Evolutionary conservation across 371 early-diverging fungal species (phyloP), one percentile per base, ranked within the genome.

Genomic region (Lichtheimia hyalospora): DNA sequence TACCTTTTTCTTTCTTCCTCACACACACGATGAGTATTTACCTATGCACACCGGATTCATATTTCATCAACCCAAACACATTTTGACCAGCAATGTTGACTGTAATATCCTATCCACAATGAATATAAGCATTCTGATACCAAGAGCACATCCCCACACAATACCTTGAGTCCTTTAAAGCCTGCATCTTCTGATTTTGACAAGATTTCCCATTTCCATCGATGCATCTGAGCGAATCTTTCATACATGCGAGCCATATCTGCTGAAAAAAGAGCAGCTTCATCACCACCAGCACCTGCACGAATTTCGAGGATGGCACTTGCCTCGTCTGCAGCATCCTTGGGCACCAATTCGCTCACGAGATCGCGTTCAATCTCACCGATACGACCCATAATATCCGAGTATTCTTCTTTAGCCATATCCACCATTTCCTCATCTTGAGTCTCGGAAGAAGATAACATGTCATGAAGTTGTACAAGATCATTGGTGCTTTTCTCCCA

Each of bases 271-370:
- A 94, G 62, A 5, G 90, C 83, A 0, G 93, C 92, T 63, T 94
- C 94, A 73, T 89, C 89, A 4, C 94, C 94, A 14, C 94, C 94
- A 3, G 94, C 89, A 52, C 88, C 88, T 2, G 94, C 84, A 1
- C 94, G 76, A 28, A 94, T 85, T 74, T 94, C 94, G 43, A 94
- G 64, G 20, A 94, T 84, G 1, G 90, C 93, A 52, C 80, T 83
- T 15, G 83, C 90, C 56, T 85, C 81, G 60, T 93, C 94, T 2
- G 84, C 86, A 2, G 69, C 15, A 65, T 89, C 89, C 40, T 79
- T 84, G 0, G 89, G 88, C 8, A 87, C 70, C 62, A 90, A 66
- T 12, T 75, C 70, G 12, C 67, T 51, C 16, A 87, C 59, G 3
- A 87, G 44, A 5, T 81, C 67, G 13, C 68, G 67, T 57, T 89